Percentiles rank a stretch among this genome's conserved stretches.
phyloP scores from a whole-genome alignment of 495 filamentous ascomycete species.

The Penicillium odoratum region DNA sequence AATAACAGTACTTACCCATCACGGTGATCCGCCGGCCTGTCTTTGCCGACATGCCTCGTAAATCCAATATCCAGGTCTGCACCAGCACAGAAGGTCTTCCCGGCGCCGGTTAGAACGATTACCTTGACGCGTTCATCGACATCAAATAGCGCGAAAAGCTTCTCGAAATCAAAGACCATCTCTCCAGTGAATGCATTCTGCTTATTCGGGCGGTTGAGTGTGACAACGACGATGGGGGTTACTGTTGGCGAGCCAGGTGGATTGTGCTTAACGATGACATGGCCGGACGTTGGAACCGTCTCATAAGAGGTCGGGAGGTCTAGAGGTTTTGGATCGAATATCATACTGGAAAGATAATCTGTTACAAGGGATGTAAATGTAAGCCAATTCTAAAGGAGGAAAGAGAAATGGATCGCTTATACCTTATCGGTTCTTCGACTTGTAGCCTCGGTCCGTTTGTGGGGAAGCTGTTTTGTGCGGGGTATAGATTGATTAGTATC shows the following conservation, averaged over 20 bases:
- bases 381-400: no score
- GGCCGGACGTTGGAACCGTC: constrained; percentile 41
- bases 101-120: constrained; percentile 59
- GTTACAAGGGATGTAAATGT: background rate
- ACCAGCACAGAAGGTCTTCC: constrained; percentile 64
- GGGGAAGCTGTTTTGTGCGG: background rate
- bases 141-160: constrained; percentile 55
- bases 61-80: constrained; percentile 62
- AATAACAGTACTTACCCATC: constrained; percentile 39
- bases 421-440: background rate
- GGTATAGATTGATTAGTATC: background rate
- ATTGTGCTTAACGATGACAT: constrained; percentile 57
- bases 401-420: no score
- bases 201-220: constrained; percentile 57
- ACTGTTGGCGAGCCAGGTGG: constrained; percentile 45
- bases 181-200: constrained; percentile 62
- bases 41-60: constrained; percentile 23
- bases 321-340: constrained; percentile 19
- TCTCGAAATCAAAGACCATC: constrained; percentile 57
- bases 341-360: constrained; percentile 1
- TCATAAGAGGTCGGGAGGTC: constrained; percentile 41
- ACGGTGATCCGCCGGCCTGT: constrained; percentile 43
- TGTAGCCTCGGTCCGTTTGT: background rate
- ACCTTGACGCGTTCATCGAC: constrained; percentile 56
- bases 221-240: constrained; percentile 57